Percentiles rank a stretch among this genome's conserved stretches.
Evolutionary conservation across 1,139 yeast genomes (phyloP).

Genomic region (Arxiozyma bovina): DNA sequence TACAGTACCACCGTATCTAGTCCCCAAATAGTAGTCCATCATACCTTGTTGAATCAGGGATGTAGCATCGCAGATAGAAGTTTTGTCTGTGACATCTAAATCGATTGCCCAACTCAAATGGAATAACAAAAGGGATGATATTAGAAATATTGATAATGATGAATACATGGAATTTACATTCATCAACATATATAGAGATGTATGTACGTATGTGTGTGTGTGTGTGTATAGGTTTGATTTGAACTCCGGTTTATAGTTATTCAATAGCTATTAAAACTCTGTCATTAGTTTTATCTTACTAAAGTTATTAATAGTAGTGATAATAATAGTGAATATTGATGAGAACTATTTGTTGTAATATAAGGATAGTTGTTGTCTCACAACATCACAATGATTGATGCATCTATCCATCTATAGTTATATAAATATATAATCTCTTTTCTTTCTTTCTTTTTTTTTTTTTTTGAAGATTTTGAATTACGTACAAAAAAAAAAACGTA

Average conservation of each 20-base stretch:
- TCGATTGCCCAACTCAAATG: background rate
- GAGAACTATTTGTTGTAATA: background rate
- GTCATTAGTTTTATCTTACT: too few species aligned
- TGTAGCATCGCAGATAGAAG: constrained; percentile 46
- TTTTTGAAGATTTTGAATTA: background rate
- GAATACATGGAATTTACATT: background rate
- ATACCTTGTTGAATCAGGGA: constrained; percentile 41
- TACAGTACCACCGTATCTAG: constrained; percentile 45
- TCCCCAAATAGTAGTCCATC: constrained; percentile 51
- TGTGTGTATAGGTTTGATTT: too few species aligned
- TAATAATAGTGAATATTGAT: background rate
- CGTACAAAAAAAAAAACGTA: background rate
- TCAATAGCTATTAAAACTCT: too few species aligned
- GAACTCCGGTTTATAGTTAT: too few species aligned
- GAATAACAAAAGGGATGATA: background rate
- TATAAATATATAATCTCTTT: too few species aligned
- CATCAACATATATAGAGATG: background rate
- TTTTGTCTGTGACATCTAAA: constrained; percentile 7
- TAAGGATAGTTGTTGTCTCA: too few species aligned
- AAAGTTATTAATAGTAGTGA: background rate
- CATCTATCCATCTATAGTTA: too few species aligned
- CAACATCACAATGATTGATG: too few species aligned
- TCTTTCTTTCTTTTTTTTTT: too few species aligned
- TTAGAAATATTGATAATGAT: background rate
- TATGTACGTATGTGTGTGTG: background rate